Base-by-base conservation (phyloP, 2,329 filamentous ascomycete species). In the Paecilomyces sp. region DNA sequence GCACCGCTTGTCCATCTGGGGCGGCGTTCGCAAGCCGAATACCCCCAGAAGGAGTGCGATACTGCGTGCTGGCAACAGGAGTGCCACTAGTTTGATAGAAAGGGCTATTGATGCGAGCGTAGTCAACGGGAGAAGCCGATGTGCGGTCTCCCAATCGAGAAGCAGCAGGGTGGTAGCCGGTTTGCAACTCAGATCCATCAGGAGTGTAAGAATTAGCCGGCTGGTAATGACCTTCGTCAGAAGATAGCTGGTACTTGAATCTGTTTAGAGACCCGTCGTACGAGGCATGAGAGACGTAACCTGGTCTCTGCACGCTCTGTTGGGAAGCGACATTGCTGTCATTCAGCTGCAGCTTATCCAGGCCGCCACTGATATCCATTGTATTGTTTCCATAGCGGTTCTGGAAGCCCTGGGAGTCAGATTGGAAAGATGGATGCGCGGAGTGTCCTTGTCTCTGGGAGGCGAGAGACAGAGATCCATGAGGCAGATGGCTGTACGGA, bases 81-180 rank as follows among this genome's bases (percentile, higher is more conserved):
- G 75, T 81, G 52, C 77, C 75, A 6, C 75, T 68, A 3, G 76
- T 73, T 2, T 79, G 74, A 64, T 83, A 82, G 64, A 79, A 78
- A 0, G 75, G 69, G 60, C 72, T 75, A 15, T 73, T 73, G 24
- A 80, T 75, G 61, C 80, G 78, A 31, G 77, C 72, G 57, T 78
- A 79, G 22, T 81, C 78, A 6, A 75, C 75, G 2, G 81, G 78
- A 8, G 79, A 78, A 34, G 74, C 70, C 2, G 79, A 74, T 24
- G 76, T 79, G 51, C 75, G 76, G 22, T 76, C 77, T 25, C 72
- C 75, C 58, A 79, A 74, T 57, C 78, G 76, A 56, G 77, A 70
- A 9, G 72, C 65, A 57, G 67, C 70, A 34, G 76, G 70, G 55
- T 77, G 73, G 54, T 76, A 71, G 51, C 68, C 67, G 25, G 75